These are phyloP conservation scores for Panellus pusillus DNA, from an alignment of 768 basidiomycete genomes.

Conservation along the genomic window DNA sequence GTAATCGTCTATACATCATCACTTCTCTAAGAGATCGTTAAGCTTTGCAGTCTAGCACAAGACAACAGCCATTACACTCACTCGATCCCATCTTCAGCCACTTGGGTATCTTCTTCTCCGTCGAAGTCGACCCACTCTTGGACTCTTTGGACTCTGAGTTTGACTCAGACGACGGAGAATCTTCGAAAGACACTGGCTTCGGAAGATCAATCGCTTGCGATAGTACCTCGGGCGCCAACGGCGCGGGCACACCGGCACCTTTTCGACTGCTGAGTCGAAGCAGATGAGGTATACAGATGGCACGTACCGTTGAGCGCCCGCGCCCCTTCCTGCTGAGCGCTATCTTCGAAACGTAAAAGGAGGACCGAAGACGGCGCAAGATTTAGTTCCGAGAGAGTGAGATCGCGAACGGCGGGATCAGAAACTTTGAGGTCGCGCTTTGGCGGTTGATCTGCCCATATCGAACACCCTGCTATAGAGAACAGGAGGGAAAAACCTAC, in stretches of 20 bases:
- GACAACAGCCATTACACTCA: conserved; percentile 29
- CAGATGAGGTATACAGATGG: background rate
- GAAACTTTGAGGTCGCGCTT: conserved; percentile 82
- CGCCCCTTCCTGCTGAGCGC: conserved; percentile 26
- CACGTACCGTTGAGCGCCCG: conserved; percentile 59
- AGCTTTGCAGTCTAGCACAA: too few species aligned
- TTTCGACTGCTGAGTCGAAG: background rate
- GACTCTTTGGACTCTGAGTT: conserved; percentile 7
- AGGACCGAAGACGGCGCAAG: conserved; percentile 82
- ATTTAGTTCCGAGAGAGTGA: conserved; percentile 65
- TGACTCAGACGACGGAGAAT: conserved; percentile 1
- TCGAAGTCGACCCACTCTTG: conserved; percentile 11
- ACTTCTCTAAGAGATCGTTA: too few species aligned
- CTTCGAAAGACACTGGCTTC: conserved; percentile 40
- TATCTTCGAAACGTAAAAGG: conserved; percentile 73
- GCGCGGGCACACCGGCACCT: conserved; percentile 63
- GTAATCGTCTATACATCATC: too few species aligned
- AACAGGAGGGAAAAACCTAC: conserved; percentile 44
- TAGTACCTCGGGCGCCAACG: conserved; percentile 58
- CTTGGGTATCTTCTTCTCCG: conserved; percentile 68
- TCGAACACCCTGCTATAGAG: background rate
- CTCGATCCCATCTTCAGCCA: conserved; percentile 74
- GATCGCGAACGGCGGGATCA: conserved; percentile 69
- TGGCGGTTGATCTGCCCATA: conserved; percentile 75
- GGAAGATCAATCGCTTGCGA: conserved; percentile 69